Base-by-base conservation (phyloP, 106 monocot species). In the Allium cepa region DNA sequence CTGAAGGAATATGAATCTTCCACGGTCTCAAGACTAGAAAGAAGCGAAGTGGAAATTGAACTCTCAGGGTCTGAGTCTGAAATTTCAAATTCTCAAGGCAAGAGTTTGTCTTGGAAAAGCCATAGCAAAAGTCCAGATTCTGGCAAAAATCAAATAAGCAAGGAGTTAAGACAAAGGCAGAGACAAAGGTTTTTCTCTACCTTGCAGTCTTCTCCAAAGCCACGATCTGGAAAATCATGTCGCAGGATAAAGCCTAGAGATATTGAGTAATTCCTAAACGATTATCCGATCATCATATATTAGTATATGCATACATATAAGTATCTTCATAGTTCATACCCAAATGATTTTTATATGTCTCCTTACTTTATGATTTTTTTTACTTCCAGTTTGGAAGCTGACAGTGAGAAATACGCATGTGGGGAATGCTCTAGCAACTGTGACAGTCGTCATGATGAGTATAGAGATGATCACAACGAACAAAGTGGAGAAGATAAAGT, bases 71-170 rank as follows among this genome's bases (percentile, higher is more conserved):
- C 90, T 22, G 81, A 83, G 55, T 46, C 72, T 74, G 84, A 74
- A 18, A 56, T 64, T 49, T 71, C 79, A 13, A 56, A 71, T 13
- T 62, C 71, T 13, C 76, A 76, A 47, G 90, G 63, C 17, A 73
- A 71, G 57, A 74, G 73, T 67, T 77, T 93, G 70, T 90, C 85
- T 17, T 93, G 97, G 97, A 99, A 81, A 87, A 66, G 84, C 27
- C 70, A 67, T 49, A 75, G 61, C 10, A 76, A 15, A 56, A 69
- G 75, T 75, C 73, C 79, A 18, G 79, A 80, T 45, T 79, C 85
- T 45, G 46, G 60, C 63, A 78, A 76, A 47, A 94, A 79, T 69
- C 77, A 69, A 53, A 88, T 73, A 22, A 53, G 70, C 27, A 80
- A 81, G 69, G 89, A 93, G 52, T 62, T 73, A 26, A 81, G 60